phyloP scores from a whole-genome alignment of 305 asterid species.

The Solanum hybrid region DNA sequence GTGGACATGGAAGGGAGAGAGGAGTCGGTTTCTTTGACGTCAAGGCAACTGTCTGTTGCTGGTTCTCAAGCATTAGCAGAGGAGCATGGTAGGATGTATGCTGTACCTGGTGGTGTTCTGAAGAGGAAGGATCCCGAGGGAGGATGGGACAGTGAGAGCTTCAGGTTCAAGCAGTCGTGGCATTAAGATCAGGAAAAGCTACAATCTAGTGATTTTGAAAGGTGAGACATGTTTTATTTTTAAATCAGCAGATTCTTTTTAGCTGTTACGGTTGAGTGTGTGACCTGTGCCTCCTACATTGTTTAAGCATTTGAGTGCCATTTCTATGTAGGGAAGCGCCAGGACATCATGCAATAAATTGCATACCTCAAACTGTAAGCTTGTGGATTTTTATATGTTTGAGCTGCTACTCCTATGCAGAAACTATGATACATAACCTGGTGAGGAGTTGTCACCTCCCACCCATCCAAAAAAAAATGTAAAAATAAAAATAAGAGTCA shows the following conservation, averaged over 20 bases:
- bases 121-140: conserved; percentile 80
- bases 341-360: background rate
- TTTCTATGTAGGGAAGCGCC: conserved; percentile 1
- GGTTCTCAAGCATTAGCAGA: conserved; percentile 55
- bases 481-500: background rate
- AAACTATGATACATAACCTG: background rate
- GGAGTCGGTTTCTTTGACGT: conserved; percentile 33
- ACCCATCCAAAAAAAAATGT: background rate
- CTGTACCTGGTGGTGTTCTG: conserved; percentile 37
- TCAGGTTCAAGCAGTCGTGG: conserved; percentile 73
- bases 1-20: conserved; percentile 53
- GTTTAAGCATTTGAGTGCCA: background rate
- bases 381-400: background rate
- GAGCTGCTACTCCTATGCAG: background rate
- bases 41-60: conserved; percentile 51
- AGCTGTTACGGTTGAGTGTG: background rate
- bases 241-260: background rate
- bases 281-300: background rate
- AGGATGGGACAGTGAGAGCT: conserved; percentile 61
- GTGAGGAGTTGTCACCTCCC: background rate
- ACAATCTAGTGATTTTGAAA: background rate
- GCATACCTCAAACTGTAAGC: background rate
- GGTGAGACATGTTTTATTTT: background rate
- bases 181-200: conserved; percentile 31
- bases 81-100: conserved; percentile 53